These are phyloP conservation scores for Xylaria palmicola DNA, from an alignment of 495 filamentous ascomycete genomes.

Conservation along the genomic window DNA sequence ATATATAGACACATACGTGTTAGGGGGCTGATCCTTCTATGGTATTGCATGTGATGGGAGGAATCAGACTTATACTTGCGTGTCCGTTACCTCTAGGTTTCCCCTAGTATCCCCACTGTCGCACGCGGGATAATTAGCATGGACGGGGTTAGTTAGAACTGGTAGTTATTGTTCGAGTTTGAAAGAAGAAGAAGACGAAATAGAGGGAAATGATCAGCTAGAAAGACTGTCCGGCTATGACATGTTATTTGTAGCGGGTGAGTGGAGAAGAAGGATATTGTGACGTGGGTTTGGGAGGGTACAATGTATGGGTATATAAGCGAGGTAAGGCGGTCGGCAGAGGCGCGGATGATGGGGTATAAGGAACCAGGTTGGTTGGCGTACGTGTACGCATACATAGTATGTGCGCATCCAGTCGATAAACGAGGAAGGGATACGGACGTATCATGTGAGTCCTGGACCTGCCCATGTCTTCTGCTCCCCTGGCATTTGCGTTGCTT, in stretches of 20 bases:
- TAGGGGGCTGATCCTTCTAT: too few relatives aligned
- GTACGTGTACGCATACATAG: background rate
- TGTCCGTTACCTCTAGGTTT: too few relatives aligned
- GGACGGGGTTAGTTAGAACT: too few relatives aligned
- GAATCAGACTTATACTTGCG: too few relatives aligned
- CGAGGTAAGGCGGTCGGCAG: slow-evolving; percentile 6
- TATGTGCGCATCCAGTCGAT: background rate
- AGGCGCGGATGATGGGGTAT: slow-evolving; percentile 2
- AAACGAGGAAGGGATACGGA: background rate
- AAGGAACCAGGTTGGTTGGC: background rate
- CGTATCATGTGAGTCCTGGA: background rate
- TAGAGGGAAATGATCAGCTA: slow-evolving; percentile 3
- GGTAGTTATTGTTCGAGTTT: too few relatives aligned
- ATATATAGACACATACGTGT: too few relatives aligned
- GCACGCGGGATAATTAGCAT: too few relatives aligned
- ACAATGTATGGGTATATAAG: slow-evolving; percentile 3
- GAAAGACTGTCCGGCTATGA: background rate
- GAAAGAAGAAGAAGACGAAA: background rate
- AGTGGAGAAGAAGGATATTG: slow-evolving; percentile 4
- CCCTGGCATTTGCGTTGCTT: background rate
- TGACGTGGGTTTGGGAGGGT: background rate
- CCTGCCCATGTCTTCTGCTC: background rate
- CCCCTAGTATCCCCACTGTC: too few relatives aligned
- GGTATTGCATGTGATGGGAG: too few relatives aligned
- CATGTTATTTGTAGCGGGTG: background rate